Conservation (phyloP, 768 basidiomycete species). For the Suillus variegatus region DNA sequence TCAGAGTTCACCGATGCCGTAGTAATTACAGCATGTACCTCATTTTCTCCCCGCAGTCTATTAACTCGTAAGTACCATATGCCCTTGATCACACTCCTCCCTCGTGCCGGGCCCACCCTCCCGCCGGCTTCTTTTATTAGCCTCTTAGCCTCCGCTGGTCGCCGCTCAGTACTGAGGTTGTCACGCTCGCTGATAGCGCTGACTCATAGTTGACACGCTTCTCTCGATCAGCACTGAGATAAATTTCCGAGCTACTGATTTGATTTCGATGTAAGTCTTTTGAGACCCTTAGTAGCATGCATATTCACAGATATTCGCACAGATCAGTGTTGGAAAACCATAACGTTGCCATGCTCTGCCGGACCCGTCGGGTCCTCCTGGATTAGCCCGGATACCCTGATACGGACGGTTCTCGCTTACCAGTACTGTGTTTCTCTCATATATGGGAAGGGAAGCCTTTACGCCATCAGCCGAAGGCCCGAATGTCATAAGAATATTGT, state of each 20-base stretch:
- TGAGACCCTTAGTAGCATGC: neutral
- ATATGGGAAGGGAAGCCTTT: slow-evolving; percentile 3
- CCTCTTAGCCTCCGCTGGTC: neutral
- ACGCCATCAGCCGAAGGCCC: neutral
- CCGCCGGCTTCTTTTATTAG: neutral
- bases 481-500: neutral
- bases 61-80: neutral
- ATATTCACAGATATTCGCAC: neutral
- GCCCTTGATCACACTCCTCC: neutral
- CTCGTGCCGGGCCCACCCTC: neutral
- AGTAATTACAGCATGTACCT: neutral
- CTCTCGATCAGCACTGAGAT: neutral
- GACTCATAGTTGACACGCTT: neutral
- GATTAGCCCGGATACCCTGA: neutral
- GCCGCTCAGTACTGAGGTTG: neutral
- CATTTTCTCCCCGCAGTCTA: neutral
- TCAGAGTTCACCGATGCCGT: neutral
- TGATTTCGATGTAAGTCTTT: neutral
- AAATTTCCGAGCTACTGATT: neutral
- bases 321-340: neutral
- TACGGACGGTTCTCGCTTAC: neutral
- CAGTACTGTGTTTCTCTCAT: neutral
- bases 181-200: neutral
- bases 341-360: neutral
- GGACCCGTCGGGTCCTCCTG: neutral